phyloP scores from a whole-genome alignment of 2,329 filamentous ascomycete species.

The Penicillium sp. region DNA sequence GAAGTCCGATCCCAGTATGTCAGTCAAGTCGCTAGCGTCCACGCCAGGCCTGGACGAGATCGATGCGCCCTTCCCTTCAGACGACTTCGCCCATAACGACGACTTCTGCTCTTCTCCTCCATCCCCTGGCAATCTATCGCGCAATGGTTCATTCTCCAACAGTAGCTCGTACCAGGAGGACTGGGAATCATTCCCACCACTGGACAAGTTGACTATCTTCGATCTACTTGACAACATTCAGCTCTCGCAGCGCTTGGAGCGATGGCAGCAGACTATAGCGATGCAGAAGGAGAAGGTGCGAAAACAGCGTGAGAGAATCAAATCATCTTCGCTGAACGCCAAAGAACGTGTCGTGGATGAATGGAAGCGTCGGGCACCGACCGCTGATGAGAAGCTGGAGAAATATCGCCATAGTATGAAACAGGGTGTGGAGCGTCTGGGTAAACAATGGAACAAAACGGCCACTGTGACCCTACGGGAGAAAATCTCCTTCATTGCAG shows the following conservation, averaged over 20 bases:
- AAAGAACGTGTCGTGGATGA: conserved; percentile 88
- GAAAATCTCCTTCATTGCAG: conserved; percentile 94
- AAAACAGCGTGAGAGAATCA: conserved; percentile 76
- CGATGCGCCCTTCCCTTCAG: conserved; percentile 26
- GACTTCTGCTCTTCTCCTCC: conserved; percentile 31
- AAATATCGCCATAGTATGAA: conserved; percentile 88
- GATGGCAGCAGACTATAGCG: conserved; percentile 77
- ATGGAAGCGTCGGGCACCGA: conserved; percentile 81
- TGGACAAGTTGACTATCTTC: conserved; percentile 87
- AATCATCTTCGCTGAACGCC: conserved; percentile 72
- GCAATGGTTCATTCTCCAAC: conserved; percentile 77
- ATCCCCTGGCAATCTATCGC: conserved; percentile 56
- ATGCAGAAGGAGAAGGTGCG: conserved; percentile 82
- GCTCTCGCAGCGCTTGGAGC: conserved; percentile 84
- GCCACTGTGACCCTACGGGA: conserved; percentile 85
- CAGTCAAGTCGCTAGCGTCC: conserved; percentile 25
- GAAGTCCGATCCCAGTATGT: conserved; percentile 25
- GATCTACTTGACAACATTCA: conserved; percentile 93
- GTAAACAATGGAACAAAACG: conserved; percentile 82
- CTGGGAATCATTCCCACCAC: conserved; percentile 80
- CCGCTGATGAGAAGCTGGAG: conserved; percentile 87
- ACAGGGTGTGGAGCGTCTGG: conserved; percentile 81
- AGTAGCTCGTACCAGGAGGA: conserved; percentile 85
- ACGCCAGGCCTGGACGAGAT: conserved; percentile 29
- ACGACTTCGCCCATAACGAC: conserved; percentile 30